These are phyloP conservation scores for Phytomonas sp. DNA, from an alignment of 208 protist genomes.

Conservation along the genomic window DNA sequence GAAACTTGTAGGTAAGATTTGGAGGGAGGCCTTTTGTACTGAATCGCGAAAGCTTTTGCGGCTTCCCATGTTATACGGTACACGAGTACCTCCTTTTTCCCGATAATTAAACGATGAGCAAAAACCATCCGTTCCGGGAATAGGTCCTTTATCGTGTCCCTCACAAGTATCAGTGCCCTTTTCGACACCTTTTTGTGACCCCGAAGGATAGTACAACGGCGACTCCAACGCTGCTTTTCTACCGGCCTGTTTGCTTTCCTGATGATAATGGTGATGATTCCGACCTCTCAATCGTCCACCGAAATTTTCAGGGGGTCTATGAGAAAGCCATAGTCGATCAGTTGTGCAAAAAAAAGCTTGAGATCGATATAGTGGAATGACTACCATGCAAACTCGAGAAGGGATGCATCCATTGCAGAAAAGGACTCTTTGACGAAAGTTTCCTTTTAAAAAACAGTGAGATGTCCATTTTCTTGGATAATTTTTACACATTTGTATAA, in stretches of 20 bases:
- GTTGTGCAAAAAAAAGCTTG: background rate
- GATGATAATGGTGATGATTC: slow-evolving; percentile 1
- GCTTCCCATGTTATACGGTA: background rate
- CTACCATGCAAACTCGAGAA: background rate
- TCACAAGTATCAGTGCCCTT: background rate
- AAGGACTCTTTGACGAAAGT: background rate
- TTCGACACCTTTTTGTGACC: background rate
- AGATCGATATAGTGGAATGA: background rate
- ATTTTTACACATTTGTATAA: background rate
- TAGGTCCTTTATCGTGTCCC: background rate
- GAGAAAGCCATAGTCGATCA: background rate
- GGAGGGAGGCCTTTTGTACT: background rate
- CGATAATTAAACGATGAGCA: background rate
- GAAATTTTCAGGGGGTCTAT: background rate
- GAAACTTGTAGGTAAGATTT: background rate
- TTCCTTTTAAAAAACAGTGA: background rate
- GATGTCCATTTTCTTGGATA: background rate
- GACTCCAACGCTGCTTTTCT: background rate
- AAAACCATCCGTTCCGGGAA: background rate
- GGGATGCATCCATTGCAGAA: background rate
- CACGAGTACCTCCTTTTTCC: background rate
- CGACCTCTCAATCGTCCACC: background rate
- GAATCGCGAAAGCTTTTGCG: background rate
- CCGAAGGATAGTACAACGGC: background rate
- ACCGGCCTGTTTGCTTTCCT: background rate